A percentile compares a stretch with the other conserved stretches of the same genome.
Evolutionary conservation across 371 early-diverging fungal genomes (phyloP).

Genomic region (Rhizopus arrhizus): DNA sequence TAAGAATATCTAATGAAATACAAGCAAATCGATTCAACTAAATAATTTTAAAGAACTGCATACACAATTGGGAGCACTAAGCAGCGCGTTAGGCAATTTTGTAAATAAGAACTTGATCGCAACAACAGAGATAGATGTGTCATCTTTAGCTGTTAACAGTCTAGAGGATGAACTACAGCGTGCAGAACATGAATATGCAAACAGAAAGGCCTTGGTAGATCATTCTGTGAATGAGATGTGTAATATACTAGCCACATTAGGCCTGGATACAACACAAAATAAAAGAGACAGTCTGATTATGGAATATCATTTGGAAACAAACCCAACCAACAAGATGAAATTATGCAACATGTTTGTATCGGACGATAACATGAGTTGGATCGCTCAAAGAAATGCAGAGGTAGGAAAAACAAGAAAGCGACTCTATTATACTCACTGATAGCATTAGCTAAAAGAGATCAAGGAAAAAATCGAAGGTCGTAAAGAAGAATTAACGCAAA

Average conservation of each 20-base stretch:
- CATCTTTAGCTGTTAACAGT: slow-evolving; percentile 32
- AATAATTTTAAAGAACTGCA: slow-evolving; percentile 23
- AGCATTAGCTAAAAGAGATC: slow-evolving; percentile 31
- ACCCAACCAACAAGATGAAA: slow-evolving; percentile 17
- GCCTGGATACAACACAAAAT: slow-evolving; percentile 17
- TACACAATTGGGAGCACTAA: slow-evolving; percentile 21
- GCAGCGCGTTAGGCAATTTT: slow-evolving; percentile 26
- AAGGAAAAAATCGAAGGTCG: slow-evolving; percentile 39
- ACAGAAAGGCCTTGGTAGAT: slow-evolving; percentile 15
- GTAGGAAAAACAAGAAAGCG: slow-evolving; percentile 11
- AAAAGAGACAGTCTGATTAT: slow-evolving; percentile 26
- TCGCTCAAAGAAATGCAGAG: slow-evolving; percentile 16
- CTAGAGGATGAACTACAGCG: slow-evolving; percentile 46
- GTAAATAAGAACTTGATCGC: slow-evolving; percentile 31
- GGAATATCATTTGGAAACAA: slow-evolving; percentile 16
- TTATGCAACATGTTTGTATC: slow-evolving; percentile 25
- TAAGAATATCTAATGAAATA: not conserved
- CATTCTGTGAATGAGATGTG: slow-evolving; percentile 17
- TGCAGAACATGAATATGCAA: slow-evolving; percentile 40
- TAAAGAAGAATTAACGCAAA: slow-evolving; percentile 36
- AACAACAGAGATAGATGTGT: slow-evolving; percentile 40
- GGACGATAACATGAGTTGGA: slow-evolving; percentile 20
- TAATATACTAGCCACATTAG: slow-evolving; percentile 23
- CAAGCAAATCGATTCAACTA: not conserved
- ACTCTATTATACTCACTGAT: not conserved